Evolutionary conservation across 371 early-diverging fungal genomes (phyloP).

Genomic region (Lichtheimia corymbifera): DNA sequence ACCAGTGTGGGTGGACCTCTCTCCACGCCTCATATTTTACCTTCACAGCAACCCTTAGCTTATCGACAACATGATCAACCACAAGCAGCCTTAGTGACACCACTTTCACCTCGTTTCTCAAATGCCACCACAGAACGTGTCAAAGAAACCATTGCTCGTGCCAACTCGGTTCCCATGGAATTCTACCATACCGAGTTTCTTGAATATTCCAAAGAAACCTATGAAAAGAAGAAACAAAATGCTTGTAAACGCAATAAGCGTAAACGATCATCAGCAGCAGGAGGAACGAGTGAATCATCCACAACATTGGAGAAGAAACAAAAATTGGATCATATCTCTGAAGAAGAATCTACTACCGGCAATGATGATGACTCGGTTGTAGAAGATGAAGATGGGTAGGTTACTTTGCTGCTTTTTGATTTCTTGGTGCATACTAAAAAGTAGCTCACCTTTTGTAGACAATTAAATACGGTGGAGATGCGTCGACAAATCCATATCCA

Average conservation of each 20-base stretch:
- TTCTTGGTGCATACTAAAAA: background rate
- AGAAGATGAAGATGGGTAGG: conserved; percentile 1
- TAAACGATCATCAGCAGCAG: conserved; percentile 9
- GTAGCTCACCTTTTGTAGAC: background rate
- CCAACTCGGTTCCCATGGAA: conserved; percentile 50
- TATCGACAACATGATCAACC: background rate
- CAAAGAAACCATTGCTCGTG: conserved; percentile 49
- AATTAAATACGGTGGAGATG: conserved; percentile 36
- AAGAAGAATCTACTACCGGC: background rate
- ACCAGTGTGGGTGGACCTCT: background rate
- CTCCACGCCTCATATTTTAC: conserved; percentile 1
- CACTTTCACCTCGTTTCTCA: conserved; percentile 17
- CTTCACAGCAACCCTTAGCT: conserved; percentile 1
- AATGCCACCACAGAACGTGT: conserved; percentile 41
- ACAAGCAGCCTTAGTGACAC: conserved; percentile 17
- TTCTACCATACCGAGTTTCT: conserved; percentile 53
- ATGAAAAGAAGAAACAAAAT: conserved; percentile 34
- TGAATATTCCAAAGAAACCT: conserved; percentile 49
- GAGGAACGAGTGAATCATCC: conserved; percentile 21
- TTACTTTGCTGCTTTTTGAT: background rate
- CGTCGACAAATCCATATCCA: conserved; percentile 56
- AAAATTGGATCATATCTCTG: background rate
- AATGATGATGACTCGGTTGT: background rate
- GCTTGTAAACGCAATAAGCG: conserved; percentile 4
- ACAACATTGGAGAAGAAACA: conserved; percentile 20